Percentiles rank a stretch among this genome's conserved stretches.
Evolutionary conservation across 768 basidiomycete species (phyloP).

Genomic region (Lyophyllum atratum): DNA sequence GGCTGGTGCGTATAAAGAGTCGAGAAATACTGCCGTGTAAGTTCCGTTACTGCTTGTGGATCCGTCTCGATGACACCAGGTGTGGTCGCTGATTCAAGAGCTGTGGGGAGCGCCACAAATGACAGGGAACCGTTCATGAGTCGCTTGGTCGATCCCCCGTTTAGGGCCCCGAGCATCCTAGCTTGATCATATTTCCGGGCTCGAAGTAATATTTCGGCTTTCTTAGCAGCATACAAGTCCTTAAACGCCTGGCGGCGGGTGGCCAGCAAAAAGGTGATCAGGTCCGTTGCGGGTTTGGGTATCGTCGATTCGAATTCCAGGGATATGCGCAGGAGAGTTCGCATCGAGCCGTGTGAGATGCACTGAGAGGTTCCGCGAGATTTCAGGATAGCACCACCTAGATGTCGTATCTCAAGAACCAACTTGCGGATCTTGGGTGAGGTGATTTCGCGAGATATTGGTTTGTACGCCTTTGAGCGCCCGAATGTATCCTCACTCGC

Average conservation of each 20-base stretch:
- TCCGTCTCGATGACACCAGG: constrained; percentile 7
- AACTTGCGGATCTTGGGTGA: not conserved
- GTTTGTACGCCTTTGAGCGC: not conserved
- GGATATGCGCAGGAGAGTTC: not conserved
- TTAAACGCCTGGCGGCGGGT: not conserved
- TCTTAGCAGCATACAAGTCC: constrained; percentile 10
- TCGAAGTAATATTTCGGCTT: not conserved
- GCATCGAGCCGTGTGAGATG: not conserved
- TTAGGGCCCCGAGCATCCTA: not conserved
- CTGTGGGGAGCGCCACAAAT: constrained; percentile 7
- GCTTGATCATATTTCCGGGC: not conserved
- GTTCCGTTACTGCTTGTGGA: constrained; percentile 9
- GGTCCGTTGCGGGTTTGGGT: not conserved
- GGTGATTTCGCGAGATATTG: not conserved
- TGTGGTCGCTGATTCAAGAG: constrained; percentile 4
- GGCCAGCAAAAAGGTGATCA: not conserved
- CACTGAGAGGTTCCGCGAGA: not conserved
- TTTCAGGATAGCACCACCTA: not conserved
- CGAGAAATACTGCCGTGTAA: constrained; percentile 18
- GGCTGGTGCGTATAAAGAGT: constrained; percentile 12
- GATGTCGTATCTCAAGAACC: not conserved
- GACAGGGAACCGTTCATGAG: not conserved
- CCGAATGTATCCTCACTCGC: not conserved
- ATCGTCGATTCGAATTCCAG: not conserved
- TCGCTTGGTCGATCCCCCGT: constrained; percentile 4